Evolutionary conservation across 2,329 filamentous ascomycete species (phyloP).

Genomic region (Bipolaris victoriae): DNA sequence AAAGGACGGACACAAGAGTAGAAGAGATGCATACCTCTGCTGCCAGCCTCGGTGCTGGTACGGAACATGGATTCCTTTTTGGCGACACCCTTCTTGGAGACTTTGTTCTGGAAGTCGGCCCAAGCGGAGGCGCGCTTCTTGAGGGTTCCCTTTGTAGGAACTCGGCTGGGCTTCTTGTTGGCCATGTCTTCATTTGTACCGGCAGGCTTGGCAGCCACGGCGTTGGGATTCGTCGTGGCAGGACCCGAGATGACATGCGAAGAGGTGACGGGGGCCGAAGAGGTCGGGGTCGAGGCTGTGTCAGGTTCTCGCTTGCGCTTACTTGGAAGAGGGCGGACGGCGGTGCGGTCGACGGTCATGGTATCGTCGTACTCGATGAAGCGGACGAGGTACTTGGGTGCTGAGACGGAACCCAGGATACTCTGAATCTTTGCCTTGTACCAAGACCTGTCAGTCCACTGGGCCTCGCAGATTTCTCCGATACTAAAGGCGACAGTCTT

Average conservation of each 20-base stretch:
- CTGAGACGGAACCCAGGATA: conserved; percentile 88
- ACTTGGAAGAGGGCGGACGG: conserved; percentile 41
- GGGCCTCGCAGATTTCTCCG: conserved; percentile 88
- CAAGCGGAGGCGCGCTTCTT: conserved; percentile 92
- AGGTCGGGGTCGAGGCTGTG: conserved; percentile 63
- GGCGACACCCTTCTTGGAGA: conserved; percentile 63
- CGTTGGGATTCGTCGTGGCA: conserved; percentile 70
- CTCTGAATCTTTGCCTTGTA: conserved; percentile 93
- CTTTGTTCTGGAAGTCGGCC: conserved; percentile 87
- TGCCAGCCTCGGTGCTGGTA: conserved; percentile 83
- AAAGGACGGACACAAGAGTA: background rate
- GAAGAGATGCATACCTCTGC: conserved; percentile 69
- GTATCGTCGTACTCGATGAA: conserved; percentile 95
- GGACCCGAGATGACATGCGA: conserved; percentile 67
- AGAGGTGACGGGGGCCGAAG: conserved; percentile 47
- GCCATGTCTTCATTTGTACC: conserved; percentile 66
- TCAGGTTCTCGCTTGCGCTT: conserved; percentile 81
- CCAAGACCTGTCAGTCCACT: conserved; percentile 89
- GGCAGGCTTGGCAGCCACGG: conserved; percentile 67
- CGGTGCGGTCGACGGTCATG: conserved; percentile 66
- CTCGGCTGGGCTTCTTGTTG: conserved; percentile 72
- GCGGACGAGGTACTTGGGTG: conserved; percentile 91
- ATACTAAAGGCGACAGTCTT: conserved; percentile 71
- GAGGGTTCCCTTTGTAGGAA: conserved; percentile 90
- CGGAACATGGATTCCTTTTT: conserved; percentile 98